phyloP scores from a whole-genome alignment of 345 rosid genomes.

The Abelmoschus esculentus region DNA sequence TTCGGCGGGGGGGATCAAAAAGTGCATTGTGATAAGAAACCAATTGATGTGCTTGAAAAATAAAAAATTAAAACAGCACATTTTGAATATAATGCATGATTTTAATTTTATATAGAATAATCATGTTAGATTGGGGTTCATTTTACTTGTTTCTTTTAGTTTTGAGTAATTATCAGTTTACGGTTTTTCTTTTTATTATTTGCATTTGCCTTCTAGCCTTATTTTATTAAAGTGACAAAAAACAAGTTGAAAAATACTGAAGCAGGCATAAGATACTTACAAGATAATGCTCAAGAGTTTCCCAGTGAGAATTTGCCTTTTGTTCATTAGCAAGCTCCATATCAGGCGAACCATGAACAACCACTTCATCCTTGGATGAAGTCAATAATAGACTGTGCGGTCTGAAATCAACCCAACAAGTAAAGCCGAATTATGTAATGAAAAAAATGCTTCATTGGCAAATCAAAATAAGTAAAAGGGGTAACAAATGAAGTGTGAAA shows the following conservation, averaged over 20 bases:
- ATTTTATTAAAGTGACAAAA: neutral
- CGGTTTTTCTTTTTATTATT: neutral
- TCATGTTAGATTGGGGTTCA: neutral
- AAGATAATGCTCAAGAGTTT: conserved; percentile 81
- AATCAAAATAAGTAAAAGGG: neutral
- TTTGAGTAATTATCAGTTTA: neutral
- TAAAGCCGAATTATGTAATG: neutral
- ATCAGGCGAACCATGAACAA: conserved; percentile 46
- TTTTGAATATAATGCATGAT: neutral
- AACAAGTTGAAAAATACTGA: conserved; percentile 2
- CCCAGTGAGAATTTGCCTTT: conserved; percentile 64
- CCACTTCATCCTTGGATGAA: conserved; percentile 51
- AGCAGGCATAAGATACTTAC: conserved; percentile 43
- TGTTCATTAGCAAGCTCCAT: conserved; percentile 31
- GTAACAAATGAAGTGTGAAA: neutral
- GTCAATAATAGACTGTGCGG: conserved; percentile 44
- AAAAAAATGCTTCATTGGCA: conserved; percentile 3
- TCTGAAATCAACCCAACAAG: conserved; percentile 38
- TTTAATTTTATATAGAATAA: neutral
- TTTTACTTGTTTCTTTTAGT: neutral
- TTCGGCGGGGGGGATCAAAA: neutral
- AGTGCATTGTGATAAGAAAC: neutral
- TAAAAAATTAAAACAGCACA: neutral
- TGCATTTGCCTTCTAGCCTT: neutral
- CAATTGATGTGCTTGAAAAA: neutral